Evolutionary conservation across 139 green algal genomes (phyloP).

Genomic region (Nannochloris sp.): DNA sequence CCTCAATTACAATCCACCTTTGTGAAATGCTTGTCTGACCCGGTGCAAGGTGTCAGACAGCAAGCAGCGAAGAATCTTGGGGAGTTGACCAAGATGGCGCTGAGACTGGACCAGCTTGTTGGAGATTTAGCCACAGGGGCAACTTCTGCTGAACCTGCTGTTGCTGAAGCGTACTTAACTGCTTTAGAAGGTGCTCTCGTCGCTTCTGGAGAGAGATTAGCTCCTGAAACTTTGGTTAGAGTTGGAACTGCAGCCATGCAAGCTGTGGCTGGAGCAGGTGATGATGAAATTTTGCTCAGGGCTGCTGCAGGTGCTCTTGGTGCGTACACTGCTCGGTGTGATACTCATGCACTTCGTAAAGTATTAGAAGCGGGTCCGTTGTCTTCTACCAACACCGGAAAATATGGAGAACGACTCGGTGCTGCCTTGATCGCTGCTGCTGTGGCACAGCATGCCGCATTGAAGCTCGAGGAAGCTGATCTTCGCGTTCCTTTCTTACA

Average conservation of each 20-base stretch:
- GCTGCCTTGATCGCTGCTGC: conserved; percentile 20
- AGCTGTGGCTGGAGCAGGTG: not conserved
- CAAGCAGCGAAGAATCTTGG: conserved; percentile 76
- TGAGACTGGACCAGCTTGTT: conserved; percentile 68
- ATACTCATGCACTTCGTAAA: conserved; percentile 6
- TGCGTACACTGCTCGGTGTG: conserved; percentile 14
- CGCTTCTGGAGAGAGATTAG: conserved; percentile 45
- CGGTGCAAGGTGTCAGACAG: conserved; percentile 21
- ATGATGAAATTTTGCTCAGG: conserved; percentile 29
- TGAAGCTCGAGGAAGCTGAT: conserved; percentile 29
- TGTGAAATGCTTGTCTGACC: conserved; percentile 90
- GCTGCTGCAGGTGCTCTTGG: conserved; percentile 27
- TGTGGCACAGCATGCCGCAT: conserved; percentile 13
- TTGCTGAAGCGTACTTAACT: conserved; percentile 55
- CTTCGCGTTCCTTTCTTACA: conserved; percentile 2
- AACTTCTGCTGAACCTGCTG: conserved; percentile 8
- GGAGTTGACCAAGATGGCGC: conserved; percentile 55
- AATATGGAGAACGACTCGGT: conserved; percentile 15
- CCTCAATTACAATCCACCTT: conserved; percentile 98
- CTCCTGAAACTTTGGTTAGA: conserved; percentile 37
- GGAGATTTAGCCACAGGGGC: conserved; percentile 23
- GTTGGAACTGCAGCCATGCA: conserved; percentile 25
- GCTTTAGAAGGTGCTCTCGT: conserved; percentile 61
- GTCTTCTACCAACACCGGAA: conserved; percentile 1
- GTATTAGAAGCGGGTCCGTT: conserved; percentile 36